phyloP scores from a whole-genome alignment of 139 green algal genomes.

The Chlorella ohadii region DNA sequence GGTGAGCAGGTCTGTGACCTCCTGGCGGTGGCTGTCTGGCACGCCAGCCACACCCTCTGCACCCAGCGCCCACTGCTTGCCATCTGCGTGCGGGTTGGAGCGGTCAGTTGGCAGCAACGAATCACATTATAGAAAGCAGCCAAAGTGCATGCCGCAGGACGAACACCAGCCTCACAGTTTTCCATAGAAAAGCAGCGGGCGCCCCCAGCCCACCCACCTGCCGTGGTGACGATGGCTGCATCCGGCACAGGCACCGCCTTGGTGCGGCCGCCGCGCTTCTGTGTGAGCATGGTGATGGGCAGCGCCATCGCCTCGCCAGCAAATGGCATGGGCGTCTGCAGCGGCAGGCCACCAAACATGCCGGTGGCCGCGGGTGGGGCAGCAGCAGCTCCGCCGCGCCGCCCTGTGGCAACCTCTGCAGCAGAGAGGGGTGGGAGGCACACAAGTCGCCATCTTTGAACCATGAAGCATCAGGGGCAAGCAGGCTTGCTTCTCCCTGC shows the following conservation, averaged over 20 bases:
- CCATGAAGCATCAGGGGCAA: background rate
- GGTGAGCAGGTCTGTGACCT: slow-evolving; percentile 42
- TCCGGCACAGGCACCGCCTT: slow-evolving; percentile 31
- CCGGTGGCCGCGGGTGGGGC: background rate
- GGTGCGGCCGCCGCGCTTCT: slow-evolving; percentile 43
- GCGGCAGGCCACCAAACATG: slow-evolving; percentile 35
- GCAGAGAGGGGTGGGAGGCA: background rate
- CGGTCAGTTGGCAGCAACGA: background rate
- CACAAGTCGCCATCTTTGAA: background rate
- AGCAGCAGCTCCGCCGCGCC: background rate
- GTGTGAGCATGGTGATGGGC: slow-evolving; percentile 45
- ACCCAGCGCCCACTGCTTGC: slow-evolving; percentile 50
- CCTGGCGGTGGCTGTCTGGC: slow-evolving; percentile 39
- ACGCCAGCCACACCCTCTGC: slow-evolving; percentile 27
- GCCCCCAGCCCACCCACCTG: background rate
- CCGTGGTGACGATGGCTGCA: slow-evolving; percentile 42
- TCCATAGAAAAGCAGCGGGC: background rate
- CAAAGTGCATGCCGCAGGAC: too few relatives aligned
- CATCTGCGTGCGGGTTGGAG: slow-evolving; percentile 23
- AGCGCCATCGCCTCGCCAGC: slow-evolving; percentile 32
- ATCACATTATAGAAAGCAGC: too few relatives aligned
- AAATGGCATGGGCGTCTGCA: slow-evolving; percentile 57
- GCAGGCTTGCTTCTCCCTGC: background rate
- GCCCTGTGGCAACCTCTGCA: slow-evolving; percentile 4
- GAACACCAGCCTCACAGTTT: background rate